A percentile compares a stretch with the other conserved stretches of the same genome.
phyloP scores from a whole-genome alignment of 176 grass and related monocot species.

The Otatea glauca region DNA sequence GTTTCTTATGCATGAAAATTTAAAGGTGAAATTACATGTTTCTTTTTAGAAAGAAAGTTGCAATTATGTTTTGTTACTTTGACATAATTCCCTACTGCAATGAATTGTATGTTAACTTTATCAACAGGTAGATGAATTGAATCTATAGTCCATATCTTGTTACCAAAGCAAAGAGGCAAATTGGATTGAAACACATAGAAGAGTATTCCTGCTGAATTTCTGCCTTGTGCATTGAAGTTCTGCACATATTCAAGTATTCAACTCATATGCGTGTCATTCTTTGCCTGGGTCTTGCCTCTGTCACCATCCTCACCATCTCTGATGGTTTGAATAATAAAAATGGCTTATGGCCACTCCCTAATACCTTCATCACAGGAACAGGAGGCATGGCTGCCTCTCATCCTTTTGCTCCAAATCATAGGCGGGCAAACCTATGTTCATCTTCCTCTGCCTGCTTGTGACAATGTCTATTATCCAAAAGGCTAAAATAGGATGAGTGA shows the following conservation, averaged over 20 bases:
- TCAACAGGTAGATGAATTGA: background rate
- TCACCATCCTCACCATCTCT: background rate
- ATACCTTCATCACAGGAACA: too few relatives aligned
- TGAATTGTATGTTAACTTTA: background rate
- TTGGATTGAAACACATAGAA: background rate
- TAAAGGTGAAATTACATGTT: background rate
- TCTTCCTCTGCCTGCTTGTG: background rate
- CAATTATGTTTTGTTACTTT: background rate
- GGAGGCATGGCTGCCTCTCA: background rate
- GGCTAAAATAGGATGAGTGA: background rate
- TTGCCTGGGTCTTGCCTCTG: background rate
- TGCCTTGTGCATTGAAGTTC: background rate
- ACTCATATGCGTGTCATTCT: background rate
- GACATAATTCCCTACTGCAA: background rate
- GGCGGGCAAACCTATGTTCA: background rate
- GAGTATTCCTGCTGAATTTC: background rate
- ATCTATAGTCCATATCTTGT: background rate
- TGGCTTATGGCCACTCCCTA: background rate
- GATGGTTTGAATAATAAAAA: too few relatives aligned
- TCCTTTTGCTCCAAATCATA: slow-evolving; percentile 13
- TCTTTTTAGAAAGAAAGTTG: background rate
- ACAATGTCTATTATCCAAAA: background rate
- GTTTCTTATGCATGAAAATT: background rate
- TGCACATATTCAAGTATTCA: background rate
- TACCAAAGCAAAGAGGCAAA: background rate